These are phyloP conservation scores for Besnoitia besnoiti DNA, from an alignment of 169 alveolate species.

Conservation along the genomic window DNA sequence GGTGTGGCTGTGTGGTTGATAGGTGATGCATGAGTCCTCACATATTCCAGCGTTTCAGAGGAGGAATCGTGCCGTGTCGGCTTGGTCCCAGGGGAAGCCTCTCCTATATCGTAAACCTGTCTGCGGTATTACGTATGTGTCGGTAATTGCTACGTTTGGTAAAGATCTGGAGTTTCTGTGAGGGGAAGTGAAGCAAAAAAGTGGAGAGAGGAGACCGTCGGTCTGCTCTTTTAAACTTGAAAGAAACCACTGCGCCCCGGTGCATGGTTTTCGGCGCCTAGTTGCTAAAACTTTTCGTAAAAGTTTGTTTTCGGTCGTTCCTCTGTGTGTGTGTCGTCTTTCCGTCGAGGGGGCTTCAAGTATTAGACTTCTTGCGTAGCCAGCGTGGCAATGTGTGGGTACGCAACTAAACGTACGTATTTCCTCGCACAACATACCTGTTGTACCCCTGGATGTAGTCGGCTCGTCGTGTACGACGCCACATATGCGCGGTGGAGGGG, in stretches of 20 bases:
- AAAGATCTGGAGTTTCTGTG: neutral
- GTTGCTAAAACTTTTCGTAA: neutral
- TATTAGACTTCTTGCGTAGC: neutral
- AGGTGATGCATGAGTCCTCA: too few species aligned
- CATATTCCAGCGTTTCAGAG: neutral
- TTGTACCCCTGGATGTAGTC: neutral
- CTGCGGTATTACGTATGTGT: neutral
- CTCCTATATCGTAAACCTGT: neutral
- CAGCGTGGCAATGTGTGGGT: neutral
- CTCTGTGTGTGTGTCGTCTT: neutral
- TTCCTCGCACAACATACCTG: neutral
- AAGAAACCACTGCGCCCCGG: neutral
- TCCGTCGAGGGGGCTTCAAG: neutral
- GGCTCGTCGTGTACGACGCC: neutral
- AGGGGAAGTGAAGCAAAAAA: neutral
- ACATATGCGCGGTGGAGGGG: neutral
- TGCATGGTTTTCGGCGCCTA: neutral
- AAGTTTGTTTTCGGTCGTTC: neutral
- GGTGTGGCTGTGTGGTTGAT: neutral
- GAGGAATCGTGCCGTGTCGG: neutral
- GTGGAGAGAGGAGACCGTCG: neutral
- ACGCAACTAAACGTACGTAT: neutral
- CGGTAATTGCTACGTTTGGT: neutral
- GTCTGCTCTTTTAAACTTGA: neutral
- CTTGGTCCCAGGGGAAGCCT: neutral